Conservation (phyloP, 768 basidiomycete genomes). For the Boletus huronensis region DNA sequence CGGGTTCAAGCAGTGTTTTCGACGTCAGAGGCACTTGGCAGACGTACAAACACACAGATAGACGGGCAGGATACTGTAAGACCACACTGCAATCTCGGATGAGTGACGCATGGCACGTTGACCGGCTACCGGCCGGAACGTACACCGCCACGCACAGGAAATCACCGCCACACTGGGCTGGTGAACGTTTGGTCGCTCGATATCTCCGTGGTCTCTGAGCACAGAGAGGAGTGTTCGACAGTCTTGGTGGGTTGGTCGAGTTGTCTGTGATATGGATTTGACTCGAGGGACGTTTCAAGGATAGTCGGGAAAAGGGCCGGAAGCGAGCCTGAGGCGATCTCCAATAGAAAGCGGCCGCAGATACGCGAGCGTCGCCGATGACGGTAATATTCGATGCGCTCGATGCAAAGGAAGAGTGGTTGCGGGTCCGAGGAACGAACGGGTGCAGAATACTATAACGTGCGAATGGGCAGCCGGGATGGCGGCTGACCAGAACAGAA, state of each 20-base stretch:
- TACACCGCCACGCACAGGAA: conserved; percentile 8
- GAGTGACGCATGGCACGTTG: not conserved
- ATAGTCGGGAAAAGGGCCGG: conserved; percentile 9
- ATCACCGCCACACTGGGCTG: conserved; percentile 7
- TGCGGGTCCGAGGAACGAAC: conserved; percentile 27
- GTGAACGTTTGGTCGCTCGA: not conserved
- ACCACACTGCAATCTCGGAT: not conserved
- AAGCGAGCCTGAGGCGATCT: conserved; percentile 19
- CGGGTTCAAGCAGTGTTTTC: not conserved
- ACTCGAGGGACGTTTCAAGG: conserved; percentile 11
- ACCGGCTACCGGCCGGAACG: conserved; percentile 1
- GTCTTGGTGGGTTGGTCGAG: not conserved
- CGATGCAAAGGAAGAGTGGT: not conserved
- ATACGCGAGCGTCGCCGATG: conserved; percentile 13
- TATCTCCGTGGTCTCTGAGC: not conserved
- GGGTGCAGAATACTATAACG: not conserved
- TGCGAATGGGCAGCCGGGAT: not conserved
- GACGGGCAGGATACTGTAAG: not conserved
- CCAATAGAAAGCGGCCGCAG: not conserved
- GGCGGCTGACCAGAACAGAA: not conserved
- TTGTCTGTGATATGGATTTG: not conserved
- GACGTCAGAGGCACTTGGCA: not conserved
- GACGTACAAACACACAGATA: not conserved
- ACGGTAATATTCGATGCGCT: conserved; percentile 2
- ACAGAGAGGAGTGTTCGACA: not conserved